Base-by-base conservation (phyloP, 208 protist species). In the Trypanosoma cruzi region DNA sequence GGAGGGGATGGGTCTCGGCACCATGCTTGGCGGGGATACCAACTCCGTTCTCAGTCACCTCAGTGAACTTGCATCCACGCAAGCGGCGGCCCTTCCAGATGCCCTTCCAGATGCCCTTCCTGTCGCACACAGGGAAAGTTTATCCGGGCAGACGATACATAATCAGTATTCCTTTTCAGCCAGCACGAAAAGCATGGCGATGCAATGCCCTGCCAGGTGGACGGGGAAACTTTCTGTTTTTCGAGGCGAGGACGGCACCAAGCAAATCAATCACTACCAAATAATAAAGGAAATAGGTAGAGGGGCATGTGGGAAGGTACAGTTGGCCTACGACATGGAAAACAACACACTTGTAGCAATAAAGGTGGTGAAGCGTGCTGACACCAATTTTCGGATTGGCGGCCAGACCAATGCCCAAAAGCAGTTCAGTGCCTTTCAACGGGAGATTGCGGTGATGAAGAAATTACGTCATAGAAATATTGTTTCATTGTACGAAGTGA, bases 381-480 rank as follows among this genome's bases (percentile, higher is more conserved):
- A 74, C 24, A 54, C 24, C 4, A 65, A 67, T 54, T 44, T 50
- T 49, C 53, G 76, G 29, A 24, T 68, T 24, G 65, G 69, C 22
- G 69, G 72, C 7, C 63, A 72, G 26, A 80, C 73, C 1, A 40
- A 57, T 29, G 77, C 75, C 14, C 75, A 80, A 53, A 71, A 66
- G 71, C 73, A 68, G 62, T 73, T 60, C 60, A 56, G 64, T 66
- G 81, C 82, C 31, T 71, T 95, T 46, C 61, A 87, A 68, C 82
- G 84, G 16, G 97, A 99, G 67, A 92, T 99, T 64, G 85, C 93
- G 1, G 95, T 99, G 55, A 94, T 99, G 91, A 98, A 98, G 79
- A 96, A 97, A 55, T 73, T 99, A 26, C 62, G 92, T 31, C 98
- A 99, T 74, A 86, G 83, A 24, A 98, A 99, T 80, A 93, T 99